Evolutionary conservation across 768 basidiomycete species (phyloP), one percentile per base, ranked within the genome.

Genomic region (Lentinula boryana): DNA sequence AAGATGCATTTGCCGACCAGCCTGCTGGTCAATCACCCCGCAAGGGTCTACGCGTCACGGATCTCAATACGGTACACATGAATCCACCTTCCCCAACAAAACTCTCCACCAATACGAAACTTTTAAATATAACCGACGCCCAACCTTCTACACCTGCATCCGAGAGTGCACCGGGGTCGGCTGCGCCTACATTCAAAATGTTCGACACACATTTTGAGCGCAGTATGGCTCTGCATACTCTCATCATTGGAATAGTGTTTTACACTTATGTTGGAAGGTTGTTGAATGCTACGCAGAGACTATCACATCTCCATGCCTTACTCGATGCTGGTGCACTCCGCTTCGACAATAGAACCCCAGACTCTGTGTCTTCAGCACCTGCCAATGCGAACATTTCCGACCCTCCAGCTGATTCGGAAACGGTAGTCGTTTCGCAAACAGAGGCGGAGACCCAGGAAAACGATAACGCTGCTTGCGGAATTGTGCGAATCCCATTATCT

Each of bases 221-320:
- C 78, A 31, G 68, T 55, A 75, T 84, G 63, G 77, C 77, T 2
- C 72, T 87, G 3, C 88, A 91, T 65, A 69, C 83, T 8, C 82
- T 92, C 23, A 78, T 89, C 53, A 71, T 89, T 21, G 78, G 83
- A 3, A 76, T 88, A 8, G 69, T 86, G 21, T 88, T 80, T 66
- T 77, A 84, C 65, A 88, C 87, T 0, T 85, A 89, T 63, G 71
- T 72, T 0, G 88, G 88, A 6, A 74, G 76, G 56, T 74, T 80
- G 5, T 67, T 74, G 16, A 73, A 76, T 13, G 78, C 83, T 0
- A 75, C 80, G n/a, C 69, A 74, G 7, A 74, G 89, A 18, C 71
- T 91, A 36, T 75, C 79, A 40, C 76, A 76, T 49, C 69, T 93
- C 1, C 90, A 93, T 68, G 76, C 79, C n/a, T 70, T 89, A 31